Percentiles rank a stretch among this genome's conserved stretches.
Conservation (phyloP, 2,329 filamentous ascomycete species). For the Hypoxylon sp. region DNA sequence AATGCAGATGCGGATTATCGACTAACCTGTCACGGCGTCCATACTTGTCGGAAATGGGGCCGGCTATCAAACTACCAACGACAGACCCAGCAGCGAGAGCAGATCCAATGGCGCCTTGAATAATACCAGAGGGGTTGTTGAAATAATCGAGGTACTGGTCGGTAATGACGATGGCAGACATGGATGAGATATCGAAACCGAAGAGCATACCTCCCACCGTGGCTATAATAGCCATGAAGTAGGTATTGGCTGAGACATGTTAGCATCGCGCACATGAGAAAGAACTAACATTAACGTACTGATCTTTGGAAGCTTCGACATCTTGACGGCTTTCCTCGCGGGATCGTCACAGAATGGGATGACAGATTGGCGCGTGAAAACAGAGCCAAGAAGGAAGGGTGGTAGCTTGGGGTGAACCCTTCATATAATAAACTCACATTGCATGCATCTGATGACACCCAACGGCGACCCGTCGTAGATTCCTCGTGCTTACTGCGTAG, state of each 20-base stretch:
- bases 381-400: constrained; percentile 25
- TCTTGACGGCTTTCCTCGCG: constrained; percentile 44
- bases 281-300: constrained; percentile 42
- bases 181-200: constrained; percentile 71
- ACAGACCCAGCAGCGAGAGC: constrained; percentile 68
- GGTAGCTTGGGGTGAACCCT: constrained; percentile 38
- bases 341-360: constrained; percentile 19
- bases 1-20: background rate
- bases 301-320: constrained; percentile 52
- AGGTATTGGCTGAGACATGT: constrained; percentile 49
- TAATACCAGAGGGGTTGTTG: constrained; percentile 60
- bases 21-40: constrained; percentile 59
- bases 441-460: constrained; percentile 44
- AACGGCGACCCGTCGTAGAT: constrained; percentile 19
- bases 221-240: constrained; percentile 53
- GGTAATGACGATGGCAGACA: constrained; percentile 70
- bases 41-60: constrained; percentile 64
- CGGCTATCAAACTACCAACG: constrained; percentile 64
- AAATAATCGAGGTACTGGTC: constrained; percentile 68
- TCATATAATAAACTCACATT: constrained; percentile 47
- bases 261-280: constrained; percentile 30
- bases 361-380: constrained; percentile 29
- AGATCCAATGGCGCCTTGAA: constrained; percentile 67
- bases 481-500: constrained; percentile 33
- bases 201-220: constrained; percentile 58